Conservation (phyloP, 176 grass and related monocot species). For the Ensete ventricosum region DNA sequence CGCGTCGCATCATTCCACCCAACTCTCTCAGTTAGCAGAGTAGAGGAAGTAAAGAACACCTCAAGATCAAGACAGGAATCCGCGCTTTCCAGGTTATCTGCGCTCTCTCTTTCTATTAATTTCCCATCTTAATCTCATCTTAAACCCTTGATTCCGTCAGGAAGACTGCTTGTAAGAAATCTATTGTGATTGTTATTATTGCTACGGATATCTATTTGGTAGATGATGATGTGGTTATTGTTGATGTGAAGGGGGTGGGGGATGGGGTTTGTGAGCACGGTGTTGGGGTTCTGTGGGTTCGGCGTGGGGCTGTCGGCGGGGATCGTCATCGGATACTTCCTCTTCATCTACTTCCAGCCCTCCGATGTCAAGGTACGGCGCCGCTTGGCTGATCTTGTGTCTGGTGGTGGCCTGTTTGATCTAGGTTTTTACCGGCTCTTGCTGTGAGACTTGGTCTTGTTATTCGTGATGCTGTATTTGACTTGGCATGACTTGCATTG, state of each 20-base stretch:
- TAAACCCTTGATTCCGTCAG: background rate
- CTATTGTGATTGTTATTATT: background rate
- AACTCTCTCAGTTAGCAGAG: background rate
- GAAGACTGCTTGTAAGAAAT: background rate
- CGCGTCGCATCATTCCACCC: constrained; percentile 4
- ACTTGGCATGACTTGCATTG: background rate
- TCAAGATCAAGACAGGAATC: background rate
- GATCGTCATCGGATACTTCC: constrained; percentile 67
- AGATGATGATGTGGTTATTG: background rate
- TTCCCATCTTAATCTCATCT: background rate
- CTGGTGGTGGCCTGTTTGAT: constrained; percentile 5
- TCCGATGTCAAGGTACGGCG: constrained; percentile 57
- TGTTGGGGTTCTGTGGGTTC: constrained; percentile 73
- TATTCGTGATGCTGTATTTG: background rate
- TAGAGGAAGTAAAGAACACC: background rate
- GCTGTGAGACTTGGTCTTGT: background rate
- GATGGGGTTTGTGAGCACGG: constrained; percentile 64
- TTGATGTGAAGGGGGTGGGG: constrained; percentile 14
- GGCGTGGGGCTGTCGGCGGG: constrained; percentile 60
- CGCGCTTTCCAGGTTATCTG: background rate
- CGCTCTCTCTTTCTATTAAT: background rate
- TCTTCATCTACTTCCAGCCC: constrained; percentile 72
- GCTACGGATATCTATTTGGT: background rate
- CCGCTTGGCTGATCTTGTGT: background rate
- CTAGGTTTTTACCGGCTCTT: background rate